Percentiles rank a stretch among this genome's conserved stretches.
phyloP scores from a whole-genome alignment of 352 stramenopile species.

The Poterioochromonas sp. region DNA sequence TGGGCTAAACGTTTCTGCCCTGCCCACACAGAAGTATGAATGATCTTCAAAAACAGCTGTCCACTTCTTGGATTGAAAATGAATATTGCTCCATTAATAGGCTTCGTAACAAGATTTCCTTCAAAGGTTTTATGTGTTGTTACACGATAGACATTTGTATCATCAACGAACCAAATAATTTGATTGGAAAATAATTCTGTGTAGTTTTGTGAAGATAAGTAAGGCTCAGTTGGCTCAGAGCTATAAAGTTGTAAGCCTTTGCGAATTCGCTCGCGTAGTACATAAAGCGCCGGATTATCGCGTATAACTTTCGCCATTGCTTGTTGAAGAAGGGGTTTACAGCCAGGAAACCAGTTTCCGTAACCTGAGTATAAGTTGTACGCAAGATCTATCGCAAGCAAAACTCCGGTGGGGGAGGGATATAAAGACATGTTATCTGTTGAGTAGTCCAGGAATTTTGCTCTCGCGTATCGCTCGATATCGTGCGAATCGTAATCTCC shows the following conservation, averaged over 20 bases:
- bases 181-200: conserved; percentile 99
- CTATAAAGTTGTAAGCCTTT: conserved; percentile 99
- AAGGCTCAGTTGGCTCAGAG: conserved; percentile 98
- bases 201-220: conserved; percentile 99
- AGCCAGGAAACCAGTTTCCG: conserved; percentile 97
- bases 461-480: conserved; percentile 95
- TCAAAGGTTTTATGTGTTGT: conserved; percentile 97
- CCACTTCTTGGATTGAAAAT: conserved; percentile 99
- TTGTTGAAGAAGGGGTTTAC: conserved; percentile 98
- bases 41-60: conserved; percentile 99
- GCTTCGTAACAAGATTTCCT: conserved; percentile 98
- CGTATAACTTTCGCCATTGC: conserved; percentile 99
- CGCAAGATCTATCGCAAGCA: conserved; percentile 93
- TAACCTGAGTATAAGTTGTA: conserved; percentile 99
- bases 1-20: conserved; percentile 98
- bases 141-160: conserved; percentile 94
- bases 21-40: conserved; percentile 98
- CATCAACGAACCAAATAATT: conserved; percentile 99
- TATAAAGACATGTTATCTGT: conserved; percentile 99
- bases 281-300: conserved; percentile 97
- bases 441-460: conserved; percentile 99
- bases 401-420: conserved; percentile 92
- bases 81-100: conserved; percentile 99
- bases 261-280: conserved; percentile 96
- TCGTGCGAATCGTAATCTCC: conserved; percentile 99